phyloP scores from a whole-genome alignment of 2,329 filamentous ascomycete genomes.

The Magnaporthiopsis rhizophila region DNA sequence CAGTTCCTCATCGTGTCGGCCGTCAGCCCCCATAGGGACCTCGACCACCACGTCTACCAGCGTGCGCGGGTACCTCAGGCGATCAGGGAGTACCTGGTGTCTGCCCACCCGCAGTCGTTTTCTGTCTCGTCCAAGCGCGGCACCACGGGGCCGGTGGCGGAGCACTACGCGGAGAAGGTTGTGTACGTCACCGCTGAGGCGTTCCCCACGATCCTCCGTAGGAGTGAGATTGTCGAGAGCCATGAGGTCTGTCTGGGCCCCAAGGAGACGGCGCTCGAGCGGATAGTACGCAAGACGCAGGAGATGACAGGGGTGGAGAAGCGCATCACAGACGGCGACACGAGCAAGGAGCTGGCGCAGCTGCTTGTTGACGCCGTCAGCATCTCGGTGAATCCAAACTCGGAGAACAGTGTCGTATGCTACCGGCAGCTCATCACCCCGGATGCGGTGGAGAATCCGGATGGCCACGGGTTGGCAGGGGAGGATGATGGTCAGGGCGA shows the following conservation, averaged over 20 bases:
- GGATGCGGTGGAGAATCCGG: conserved; percentile 31
- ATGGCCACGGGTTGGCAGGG: conserved; percentile 30
- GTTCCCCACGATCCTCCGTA: conserved; percentile 84
- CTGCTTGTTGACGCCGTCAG: conserved; percentile 68
- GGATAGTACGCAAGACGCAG: conserved; percentile 82
- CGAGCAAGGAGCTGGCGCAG: conserved; percentile 51
- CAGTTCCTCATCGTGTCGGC: conserved; percentile 81
- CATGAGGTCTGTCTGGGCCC: conserved; percentile 62
- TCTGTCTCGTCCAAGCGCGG: conserved; percentile 66
- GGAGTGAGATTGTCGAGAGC: conserved; percentile 72
- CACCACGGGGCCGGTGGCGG: conserved; percentile 58
- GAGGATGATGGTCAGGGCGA: conserved; percentile 26
- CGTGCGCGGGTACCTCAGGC: conserved; percentile 75
- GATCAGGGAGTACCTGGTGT: conserved; percentile 79
- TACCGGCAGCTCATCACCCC: conserved; percentile 69
- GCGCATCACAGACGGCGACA: conserved; percentile 61
- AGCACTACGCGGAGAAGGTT: conserved; percentile 75
- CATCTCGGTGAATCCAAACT: conserved; percentile 65
- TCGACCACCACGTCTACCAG: conserved; percentile 78
- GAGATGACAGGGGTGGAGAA: conserved; percentile 74
- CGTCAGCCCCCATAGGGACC: conserved; percentile 74
- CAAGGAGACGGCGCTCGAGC: conserved; percentile 82
- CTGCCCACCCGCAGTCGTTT: conserved; percentile 70
- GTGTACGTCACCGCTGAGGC: conserved; percentile 76
- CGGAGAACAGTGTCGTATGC: conserved; percentile 67